Conservation (phyloP, 768 basidiomycete species). For the Mycena venus region DNA sequence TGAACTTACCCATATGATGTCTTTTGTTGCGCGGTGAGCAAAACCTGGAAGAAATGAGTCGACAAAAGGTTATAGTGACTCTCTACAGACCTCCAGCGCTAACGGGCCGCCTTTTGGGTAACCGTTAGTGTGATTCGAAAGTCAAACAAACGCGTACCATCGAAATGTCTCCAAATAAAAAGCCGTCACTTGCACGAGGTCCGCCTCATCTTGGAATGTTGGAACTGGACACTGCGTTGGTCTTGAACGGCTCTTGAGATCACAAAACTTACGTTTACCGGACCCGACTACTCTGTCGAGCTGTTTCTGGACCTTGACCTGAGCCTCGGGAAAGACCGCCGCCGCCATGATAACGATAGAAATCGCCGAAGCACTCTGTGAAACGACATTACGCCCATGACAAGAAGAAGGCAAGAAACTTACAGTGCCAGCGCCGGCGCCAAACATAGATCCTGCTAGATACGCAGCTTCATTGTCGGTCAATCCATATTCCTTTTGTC, state of each 20-base stretch:
- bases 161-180: slow-evolving; percentile 65
- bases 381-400: neutral
- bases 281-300: slow-evolving; percentile 66
- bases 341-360: slow-evolving; percentile 71
- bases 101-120: slow-evolving; percentile 55
- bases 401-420: neutral
- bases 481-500: slow-evolving; percentile 65
- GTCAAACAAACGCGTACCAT: slow-evolving; percentile 44
- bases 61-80: too few relatives aligned
- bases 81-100: slow-evolving; percentile 53
- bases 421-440: slow-evolving; percentile 74
- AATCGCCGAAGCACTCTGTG: slow-evolving; percentile 70
- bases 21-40: slow-evolving; percentile 73
- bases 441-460: slow-evolving; percentile 74
- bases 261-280: slow-evolving; percentile 48
- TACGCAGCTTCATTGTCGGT: slow-evolving; percentile 72
- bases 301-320: slow-evolving; percentile 65
- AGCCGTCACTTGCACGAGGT: slow-evolving; percentile 60
- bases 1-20: slow-evolving; percentile 70
- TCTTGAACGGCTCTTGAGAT: neutral
- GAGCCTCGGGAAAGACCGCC: slow-evolving; percentile 66
- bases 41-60: slow-evolving; percentile 53
- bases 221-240: slow-evolving; percentile 45
- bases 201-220: slow-evolving; percentile 54
- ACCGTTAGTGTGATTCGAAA: neutral